Percentiles rank a stretch among this genome's conserved stretches.
Evolutionary conservation across 345 rosid genomes (phyloP).

Genomic region (Laguncularia racemosa): DNA sequence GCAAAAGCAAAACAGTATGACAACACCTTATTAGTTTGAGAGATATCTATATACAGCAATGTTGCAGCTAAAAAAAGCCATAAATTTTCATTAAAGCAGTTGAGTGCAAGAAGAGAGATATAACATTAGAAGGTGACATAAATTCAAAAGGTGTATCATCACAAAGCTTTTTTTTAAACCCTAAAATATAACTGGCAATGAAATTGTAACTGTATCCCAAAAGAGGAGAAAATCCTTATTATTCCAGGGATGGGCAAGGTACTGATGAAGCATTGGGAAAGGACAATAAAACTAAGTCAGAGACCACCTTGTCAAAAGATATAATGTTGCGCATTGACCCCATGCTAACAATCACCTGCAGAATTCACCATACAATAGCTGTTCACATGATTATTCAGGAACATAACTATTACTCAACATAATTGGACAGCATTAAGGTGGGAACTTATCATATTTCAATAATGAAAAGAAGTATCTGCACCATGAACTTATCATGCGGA

Average conservation of each 20-base stretch:
- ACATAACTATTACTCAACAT: not conserved
- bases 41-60: not conserved
- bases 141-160: no score
- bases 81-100: no score
- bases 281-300: not conserved
- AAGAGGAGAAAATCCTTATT: no score
- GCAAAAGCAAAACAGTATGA: not conserved
- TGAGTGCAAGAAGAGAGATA: no score
- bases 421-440: not conserved
- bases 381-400: not conserved
- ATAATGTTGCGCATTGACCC: conserved; percentile 72
- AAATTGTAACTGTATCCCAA: no score
- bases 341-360: conserved; percentile 72
- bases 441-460: no score
- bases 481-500: no score
- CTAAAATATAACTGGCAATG: no score
- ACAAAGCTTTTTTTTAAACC: no score
- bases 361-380: conserved; percentile 3
- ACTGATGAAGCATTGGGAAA: not conserved
- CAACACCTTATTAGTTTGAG: not conserved
- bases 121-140: no score
- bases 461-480: no score
- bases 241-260: not conserved
- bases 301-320: conserved; percentile 71
- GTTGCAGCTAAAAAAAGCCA: not conserved